Percentiles rank a stretch among this genome's conserved stretches.
phyloP scores from a whole-genome alignment of 257 asterid genomes.

The Rhazya stricta region DNA sequence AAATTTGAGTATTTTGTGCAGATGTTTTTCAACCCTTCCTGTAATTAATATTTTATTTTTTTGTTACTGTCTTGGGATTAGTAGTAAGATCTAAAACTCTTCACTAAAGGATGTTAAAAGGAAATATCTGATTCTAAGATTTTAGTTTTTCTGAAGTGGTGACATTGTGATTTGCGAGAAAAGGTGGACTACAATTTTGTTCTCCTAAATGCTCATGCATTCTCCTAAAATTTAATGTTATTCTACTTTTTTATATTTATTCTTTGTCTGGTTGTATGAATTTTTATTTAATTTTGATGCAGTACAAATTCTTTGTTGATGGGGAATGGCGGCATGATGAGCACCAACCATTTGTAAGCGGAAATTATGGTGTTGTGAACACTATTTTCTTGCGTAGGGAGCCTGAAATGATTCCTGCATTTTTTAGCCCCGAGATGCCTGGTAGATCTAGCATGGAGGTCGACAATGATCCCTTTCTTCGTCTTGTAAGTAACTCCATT shows the following conservation, averaged over 20 bases:
- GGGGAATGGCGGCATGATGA: slow-evolving; percentile 86
- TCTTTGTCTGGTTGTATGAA: not conserved
- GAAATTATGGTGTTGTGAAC: slow-evolving; percentile 68
- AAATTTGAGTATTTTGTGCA: not conserved
- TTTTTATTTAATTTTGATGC: slow-evolving; percentile 18
- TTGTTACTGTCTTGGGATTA: not conserved
- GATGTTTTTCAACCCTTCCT: not conserved
- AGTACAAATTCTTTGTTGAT: slow-evolving; percentile 79
- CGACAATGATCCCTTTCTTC: slow-evolving; percentile 48
- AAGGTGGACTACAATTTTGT: not conserved
- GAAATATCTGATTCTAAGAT: not conserved
- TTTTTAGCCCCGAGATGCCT: slow-evolving; percentile 36
- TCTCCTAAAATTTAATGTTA: not conserved
- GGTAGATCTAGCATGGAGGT: slow-evolving; percentile 65
- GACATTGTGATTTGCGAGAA: not conserved
- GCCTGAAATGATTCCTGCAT: slow-evolving; percentile 45
- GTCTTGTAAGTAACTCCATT: slow-evolving; percentile 36
- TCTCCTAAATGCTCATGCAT: not conserved
- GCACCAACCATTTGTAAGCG: slow-evolving; percentile 54
- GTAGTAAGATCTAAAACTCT: not conserved
- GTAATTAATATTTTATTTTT: not conserved
- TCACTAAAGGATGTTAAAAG: not conserved
- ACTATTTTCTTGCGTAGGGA: slow-evolving; percentile 61
- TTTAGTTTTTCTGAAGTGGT: not conserved
- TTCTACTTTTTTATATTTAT: not conserved